These are phyloP conservation scores for Omphalotus guepiniiformis DNA, from an alignment of 768 basidiomycete species.

Conservation along the genomic window DNA sequence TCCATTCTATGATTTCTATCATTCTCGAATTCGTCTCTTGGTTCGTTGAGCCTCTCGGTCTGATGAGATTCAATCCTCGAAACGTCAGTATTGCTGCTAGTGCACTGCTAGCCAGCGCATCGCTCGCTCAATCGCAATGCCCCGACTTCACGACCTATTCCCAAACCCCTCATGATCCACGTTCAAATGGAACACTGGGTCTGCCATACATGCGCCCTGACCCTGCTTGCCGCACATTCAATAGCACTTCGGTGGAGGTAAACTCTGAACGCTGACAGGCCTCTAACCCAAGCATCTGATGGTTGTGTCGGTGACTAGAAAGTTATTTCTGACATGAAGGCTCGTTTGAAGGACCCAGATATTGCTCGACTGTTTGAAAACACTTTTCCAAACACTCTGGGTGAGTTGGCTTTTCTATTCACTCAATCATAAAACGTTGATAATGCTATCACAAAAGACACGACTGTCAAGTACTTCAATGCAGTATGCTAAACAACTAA, in stretches of 20 bases:
- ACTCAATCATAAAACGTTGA: neutral
- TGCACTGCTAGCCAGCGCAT: constrained; percentile 15
- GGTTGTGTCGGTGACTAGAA: constrained; percentile 37
- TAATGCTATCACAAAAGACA: constrained; percentile 41
- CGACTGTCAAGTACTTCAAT: constrained; percentile 74
- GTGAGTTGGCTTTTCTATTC: constrained; percentile 29
- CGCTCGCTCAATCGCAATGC: constrained; percentile 26
- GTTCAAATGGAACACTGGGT: constrained; percentile 54
- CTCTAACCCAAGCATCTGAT: neutral
- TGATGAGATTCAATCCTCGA: neutral
- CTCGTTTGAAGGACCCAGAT: constrained; percentile 70
- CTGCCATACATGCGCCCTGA: constrained; percentile 73
- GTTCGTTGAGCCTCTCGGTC: neutral
- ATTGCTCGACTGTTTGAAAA: constrained; percentile 78
- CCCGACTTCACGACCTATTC: constrained; percentile 37
- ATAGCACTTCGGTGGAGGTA: constrained; percentile 72
- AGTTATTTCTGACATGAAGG: constrained; percentile 73
- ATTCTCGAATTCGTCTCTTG: too few species aligned
- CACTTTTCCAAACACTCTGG: constrained; percentile 78
- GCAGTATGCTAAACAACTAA: constrained; percentile 30
- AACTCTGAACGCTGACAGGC: neutral
- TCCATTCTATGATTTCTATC: too few species aligned
- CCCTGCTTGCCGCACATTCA: constrained; percentile 70
- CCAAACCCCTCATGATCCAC: constrained; percentile 46
- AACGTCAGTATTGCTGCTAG: constrained; percentile 3